Evolutionary conservation across 2,329 filamentous ascomycete species (phyloP).

Genomic region (Talaromyces sp.): DNA sequence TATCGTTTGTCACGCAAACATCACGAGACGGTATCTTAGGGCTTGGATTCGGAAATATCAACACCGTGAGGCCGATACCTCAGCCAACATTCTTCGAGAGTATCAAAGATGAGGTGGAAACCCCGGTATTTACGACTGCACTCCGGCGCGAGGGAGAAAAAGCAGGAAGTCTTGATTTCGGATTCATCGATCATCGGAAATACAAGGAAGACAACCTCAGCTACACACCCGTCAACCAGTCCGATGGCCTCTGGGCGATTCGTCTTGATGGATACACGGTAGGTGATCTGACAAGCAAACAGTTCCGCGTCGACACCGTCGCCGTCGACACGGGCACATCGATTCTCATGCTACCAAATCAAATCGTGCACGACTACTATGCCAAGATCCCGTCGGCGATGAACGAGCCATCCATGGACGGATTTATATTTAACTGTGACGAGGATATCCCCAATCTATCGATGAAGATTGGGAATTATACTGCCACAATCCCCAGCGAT

Average conservation of each 20-base stretch:
- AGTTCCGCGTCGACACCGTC: slow-evolving; percentile 49
- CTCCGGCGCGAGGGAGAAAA: neutral
- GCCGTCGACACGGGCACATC: slow-evolving; percentile 65
- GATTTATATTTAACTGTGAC: slow-evolving; percentile 52
- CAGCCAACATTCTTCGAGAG: slow-evolving; percentile 58
- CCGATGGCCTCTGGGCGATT: slow-evolving; percentile 63
- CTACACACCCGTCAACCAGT: slow-evolving; percentile 33
- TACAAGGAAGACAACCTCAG: neutral
- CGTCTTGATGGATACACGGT: slow-evolving; percentile 53
- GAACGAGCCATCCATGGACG: slow-evolving; percentile 37
- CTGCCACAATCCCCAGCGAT: slow-evolving; percentile 48
- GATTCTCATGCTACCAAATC: slow-evolving; percentile 55
- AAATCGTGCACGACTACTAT: slow-evolving; percentile 58
- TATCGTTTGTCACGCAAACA: slow-evolving; percentile 48
- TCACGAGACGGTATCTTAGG: slow-evolving; percentile 56
- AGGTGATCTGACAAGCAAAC: slow-evolving; percentile 39
- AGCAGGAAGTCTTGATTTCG: neutral
- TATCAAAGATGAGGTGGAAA: slow-evolving; percentile 47
- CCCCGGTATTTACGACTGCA: neutral
- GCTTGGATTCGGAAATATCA: slow-evolving; percentile 57
- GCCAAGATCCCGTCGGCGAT: slow-evolving; percentile 48
- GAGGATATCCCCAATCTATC: slow-evolving; percentile 50
- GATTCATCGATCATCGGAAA: neutral
- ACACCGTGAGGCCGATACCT: slow-evolving; percentile 34
- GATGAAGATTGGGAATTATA: slow-evolving; percentile 46